A percentile compares a stretch with the other conserved stretches of the same genome.
Evolutionary conservation across 2,329 filamentous ascomycete genomes (phyloP).

Genomic region (Colletotrichum falcatum): DNA sequence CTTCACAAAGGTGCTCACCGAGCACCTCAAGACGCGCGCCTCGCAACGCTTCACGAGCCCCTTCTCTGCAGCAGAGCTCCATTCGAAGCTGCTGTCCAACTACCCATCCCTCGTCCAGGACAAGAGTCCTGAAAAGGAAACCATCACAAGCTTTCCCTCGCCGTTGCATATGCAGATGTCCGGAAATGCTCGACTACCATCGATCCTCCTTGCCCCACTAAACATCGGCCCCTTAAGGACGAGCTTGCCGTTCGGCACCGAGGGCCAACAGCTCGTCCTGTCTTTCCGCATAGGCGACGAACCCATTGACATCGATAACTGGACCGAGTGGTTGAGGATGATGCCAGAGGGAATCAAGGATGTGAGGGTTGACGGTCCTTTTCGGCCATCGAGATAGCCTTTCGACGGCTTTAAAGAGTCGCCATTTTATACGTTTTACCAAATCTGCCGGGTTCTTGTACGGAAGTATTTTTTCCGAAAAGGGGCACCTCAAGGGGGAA

Average conservation of each 20-base stretch:
- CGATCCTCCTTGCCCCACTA: slow-evolving; percentile 66
- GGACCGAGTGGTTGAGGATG: slow-evolving; percentile 69
- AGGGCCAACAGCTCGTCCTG: slow-evolving; percentile 61
- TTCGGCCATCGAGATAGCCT: slow-evolving; percentile 52
- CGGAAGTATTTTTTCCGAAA: background rate
- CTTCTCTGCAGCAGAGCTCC: slow-evolving; percentile 65
- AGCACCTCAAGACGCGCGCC: slow-evolving; percentile 62
- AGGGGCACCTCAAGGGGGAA: background rate
- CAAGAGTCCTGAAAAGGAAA: slow-evolving; percentile 59
- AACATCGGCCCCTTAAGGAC: slow-evolving; percentile 54
- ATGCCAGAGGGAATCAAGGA: slow-evolving; percentile 69
- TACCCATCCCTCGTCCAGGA: slow-evolving; percentile 67
- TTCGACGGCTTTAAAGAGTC: background rate
- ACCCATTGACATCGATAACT: slow-evolving; percentile 63
- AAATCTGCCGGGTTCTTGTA: background rate
- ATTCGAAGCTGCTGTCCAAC: slow-evolving; percentile 63
- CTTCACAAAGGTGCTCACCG: slow-evolving; percentile 64
- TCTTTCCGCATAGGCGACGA: slow-evolving; percentile 65
- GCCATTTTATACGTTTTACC: slow-evolving; percentile 33
- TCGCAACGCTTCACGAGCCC: slow-evolving; percentile 56
- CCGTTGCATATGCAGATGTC: slow-evolving; percentile 69
- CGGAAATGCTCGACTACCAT: slow-evolving; percentile 65
- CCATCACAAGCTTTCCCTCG: slow-evolving; percentile 62
- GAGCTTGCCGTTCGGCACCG: slow-evolving; percentile 57
- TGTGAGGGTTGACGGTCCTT: slow-evolving; percentile 66